Base-by-base conservation (phyloP, 2,329 filamentous ascomycete genomes). In the Fusarium sp. region DNA sequence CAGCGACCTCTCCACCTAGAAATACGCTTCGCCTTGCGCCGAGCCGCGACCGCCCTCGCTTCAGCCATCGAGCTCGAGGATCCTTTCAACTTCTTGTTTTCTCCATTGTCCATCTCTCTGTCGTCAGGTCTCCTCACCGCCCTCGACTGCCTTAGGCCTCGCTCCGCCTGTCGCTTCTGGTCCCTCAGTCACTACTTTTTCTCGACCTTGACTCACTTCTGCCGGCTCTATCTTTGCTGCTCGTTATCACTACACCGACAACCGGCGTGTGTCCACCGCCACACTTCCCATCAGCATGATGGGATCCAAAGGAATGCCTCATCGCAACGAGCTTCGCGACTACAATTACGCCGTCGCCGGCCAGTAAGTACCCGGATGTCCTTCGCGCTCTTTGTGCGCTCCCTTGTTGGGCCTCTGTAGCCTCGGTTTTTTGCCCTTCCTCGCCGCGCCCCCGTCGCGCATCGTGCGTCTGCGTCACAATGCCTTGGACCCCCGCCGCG, bases 301-400 rank as follows among this genome's bases (percentile, higher is more conserved):
- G 62, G 73, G 69, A 50, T 60, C 60, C 80, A 80, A 71, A 64
- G 72, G 74, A 68, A 80, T 90, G 41, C 88, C 90, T 56, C 87
- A 88, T 69, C 83, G 85, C 59, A 84, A 88, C 60, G 89, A 90
- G 62, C 85, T 95, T 47, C 84, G 90, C 71, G 86, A 90, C 57
- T 96, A 92, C 81, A 89, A 89, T 74, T 87, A 94, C 76, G 93
- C 92, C 53, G 94, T 94, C 67, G 94, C 94, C 68, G 94, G 94
- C 81, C 94, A 97, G 93, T 95, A 86, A 87, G 92, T 88, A 39
- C 48, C 31, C 43, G 10, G 11, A 43, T 10, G 7, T 28, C 30
- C 59, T 65, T 71, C 66, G 65, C 70, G 15, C 54, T 60, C n/a
- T 23, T 57, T 53, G 56, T 36, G 57, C 48, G 60, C 64, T 53